Base-by-base conservation (phyloP, 192 early-diverging fungal species). In the Endogone sp. region DNA sequence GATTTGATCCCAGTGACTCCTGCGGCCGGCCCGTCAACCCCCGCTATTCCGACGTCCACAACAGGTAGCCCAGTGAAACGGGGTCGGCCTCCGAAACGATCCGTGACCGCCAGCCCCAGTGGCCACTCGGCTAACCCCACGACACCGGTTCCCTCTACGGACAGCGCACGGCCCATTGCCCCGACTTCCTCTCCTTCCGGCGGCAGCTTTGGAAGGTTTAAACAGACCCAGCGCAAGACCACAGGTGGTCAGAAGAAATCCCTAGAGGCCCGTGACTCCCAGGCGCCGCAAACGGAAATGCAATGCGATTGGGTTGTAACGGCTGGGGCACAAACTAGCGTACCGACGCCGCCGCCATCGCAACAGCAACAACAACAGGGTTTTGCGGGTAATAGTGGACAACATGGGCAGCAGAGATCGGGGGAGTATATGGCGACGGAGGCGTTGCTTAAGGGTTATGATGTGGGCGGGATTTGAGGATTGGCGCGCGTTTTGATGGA, bases 311-410 rank as follows among this genome's bases (percentile, higher is more conserved):
- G n/a, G n/a, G n/a, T n/a, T n/a, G n/a, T n/a, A n/a, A n/a, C n/a
- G n/a, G n/a, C n/a, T n/a, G n/a, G n/a, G 37, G 1, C 37, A 1
- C 37, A 49, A 16, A 49, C 37, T 6, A 6, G 16, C 9, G 16
- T 16, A 16, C 37, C 6, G 37, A 49, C 37, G 37, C 37, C 37
- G 37, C 37, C 31, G 67, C 67, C 16, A 69, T 66, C 16, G 73
- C 56, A 6, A 59, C 56, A 29, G 73, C 67, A 61, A 69, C 69
- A 55, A 56, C 30, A 13, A 27, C 29, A 1, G 6, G 3, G 61
- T 32, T 44, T 11, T 29, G 60, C 25, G 60, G 29, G 23, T 21
- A 62, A 20, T 27, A n/a, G 59, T 56, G 37, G 66, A 27, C 54
- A 16, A 6, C 21, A 3, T 28, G 30, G 28, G n/a, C 20, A 56